Evolutionary conservation across 2,329 filamentous ascomycete species (phyloP).

Genomic region (Dactylellina haptotyla): DNA sequence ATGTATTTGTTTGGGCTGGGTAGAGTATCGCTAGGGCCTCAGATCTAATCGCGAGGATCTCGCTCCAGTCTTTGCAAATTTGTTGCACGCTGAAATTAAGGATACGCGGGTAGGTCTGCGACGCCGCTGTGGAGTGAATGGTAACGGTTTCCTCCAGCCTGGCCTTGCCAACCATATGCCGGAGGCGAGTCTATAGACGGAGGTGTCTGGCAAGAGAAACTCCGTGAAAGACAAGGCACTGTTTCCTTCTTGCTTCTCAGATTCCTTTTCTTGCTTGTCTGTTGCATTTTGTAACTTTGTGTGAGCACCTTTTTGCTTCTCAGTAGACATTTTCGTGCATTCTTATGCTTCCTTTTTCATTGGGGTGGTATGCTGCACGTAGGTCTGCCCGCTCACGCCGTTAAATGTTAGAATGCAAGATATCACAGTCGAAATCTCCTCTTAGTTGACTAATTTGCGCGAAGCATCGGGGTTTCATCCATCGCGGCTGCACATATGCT

Average conservation of each 20-base stretch:
- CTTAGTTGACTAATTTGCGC: conserved; percentile 52
- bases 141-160: conserved; percentile 16
- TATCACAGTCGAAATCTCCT: conserved; percentile 53
- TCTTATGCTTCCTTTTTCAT: conserved; percentile 39
- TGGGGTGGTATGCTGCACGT: conserved; percentile 39
- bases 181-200: conserved; percentile 26
- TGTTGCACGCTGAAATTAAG: conserved; percentile 32
- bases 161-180: conserved; percentile 21
- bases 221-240: background rate
- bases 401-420: conserved; percentile 54
- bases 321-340: conserved; percentile 39
- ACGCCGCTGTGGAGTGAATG: conserved; percentile 24
- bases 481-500: conserved; percentile 14
- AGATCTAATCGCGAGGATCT: conserved; percentile 33
- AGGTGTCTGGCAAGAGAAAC: background rate
- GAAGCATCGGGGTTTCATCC: conserved; percentile 52
- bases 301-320: conserved; percentile 19
- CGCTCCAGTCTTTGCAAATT: conserved; percentile 4
- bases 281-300: conserved; percentile 54
- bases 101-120: conserved; percentile 19
- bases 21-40: conserved; percentile 3
- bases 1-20: conserved; percentile 22
- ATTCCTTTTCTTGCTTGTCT: conserved; percentile 37
- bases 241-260: conserved; percentile 14
- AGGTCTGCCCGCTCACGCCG: conserved; percentile 36